Evolutionary conservation across 768 basidiomycete species (phyloP).

Genomic region (Boletus reticuloceps): DNA sequence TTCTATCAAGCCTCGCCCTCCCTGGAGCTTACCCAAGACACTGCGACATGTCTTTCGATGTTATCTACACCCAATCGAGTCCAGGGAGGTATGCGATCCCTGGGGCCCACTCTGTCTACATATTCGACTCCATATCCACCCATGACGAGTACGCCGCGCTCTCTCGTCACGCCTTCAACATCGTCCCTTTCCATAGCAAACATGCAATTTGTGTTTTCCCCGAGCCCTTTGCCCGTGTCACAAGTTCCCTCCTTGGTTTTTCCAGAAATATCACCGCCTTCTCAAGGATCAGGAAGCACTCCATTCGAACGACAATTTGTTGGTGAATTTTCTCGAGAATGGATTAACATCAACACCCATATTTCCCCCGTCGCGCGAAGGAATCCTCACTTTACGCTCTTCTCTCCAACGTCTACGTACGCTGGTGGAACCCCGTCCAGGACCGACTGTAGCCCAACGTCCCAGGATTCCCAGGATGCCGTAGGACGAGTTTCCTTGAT

Average conservation of each 20-base stretch:
- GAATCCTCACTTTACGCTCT: neutral
- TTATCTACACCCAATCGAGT: conserved; percentile 16
- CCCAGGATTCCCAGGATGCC: conserved; percentile 9
- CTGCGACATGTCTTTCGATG: neutral
- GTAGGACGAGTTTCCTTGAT: conserved; percentile 22
- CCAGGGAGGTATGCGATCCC: neutral
- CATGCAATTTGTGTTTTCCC: conserved; percentile 22
- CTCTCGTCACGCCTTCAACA: conserved; percentile 14
- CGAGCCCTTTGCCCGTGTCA: conserved; percentile 25
- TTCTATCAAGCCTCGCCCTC: conserved; percentile 4
- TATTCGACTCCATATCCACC: neutral
- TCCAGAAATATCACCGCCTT: conserved; percentile 29
- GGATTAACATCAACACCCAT: conserved; percentile 13
- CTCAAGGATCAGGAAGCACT: conserved; percentile 22
- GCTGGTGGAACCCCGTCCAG: neutral
- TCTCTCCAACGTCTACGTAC: conserved; percentile 7
- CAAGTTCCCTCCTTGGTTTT: conserved; percentile 14
- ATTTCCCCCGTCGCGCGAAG: conserved; percentile 25
- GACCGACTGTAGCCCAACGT: neutral
- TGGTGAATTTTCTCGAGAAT: conserved; percentile 17
- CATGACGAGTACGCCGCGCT: conserved; percentile 5
- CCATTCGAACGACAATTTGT: conserved; percentile 32
- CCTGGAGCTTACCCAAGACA: too few species aligned
- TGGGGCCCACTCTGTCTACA: neutral
- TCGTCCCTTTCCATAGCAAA: conserved; percentile 8